Evolutionary conservation across 768 basidiomycete genomes (phyloP).

Genomic region (Hericium coralloides): DNA sequence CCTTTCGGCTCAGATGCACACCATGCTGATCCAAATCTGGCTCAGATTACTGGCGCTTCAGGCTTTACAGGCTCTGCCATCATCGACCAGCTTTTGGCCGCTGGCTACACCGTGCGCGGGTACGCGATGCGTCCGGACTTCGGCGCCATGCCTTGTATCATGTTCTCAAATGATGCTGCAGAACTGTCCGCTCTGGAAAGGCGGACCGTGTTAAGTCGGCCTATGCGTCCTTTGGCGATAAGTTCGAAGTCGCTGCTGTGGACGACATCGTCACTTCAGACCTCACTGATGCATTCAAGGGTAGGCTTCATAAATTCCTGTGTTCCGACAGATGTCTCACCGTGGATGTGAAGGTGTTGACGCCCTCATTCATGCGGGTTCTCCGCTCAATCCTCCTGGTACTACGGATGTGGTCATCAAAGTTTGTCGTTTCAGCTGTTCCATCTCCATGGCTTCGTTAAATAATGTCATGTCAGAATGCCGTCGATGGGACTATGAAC

Average conservation of each 20-base stretch:
- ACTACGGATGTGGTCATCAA: conserved; percentile 8
- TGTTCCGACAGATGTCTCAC: too few species aligned
- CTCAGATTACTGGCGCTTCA: conserved; percentile 36
- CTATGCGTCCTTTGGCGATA: conserved; percentile 11
- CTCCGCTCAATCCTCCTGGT: conserved; percentile 1
- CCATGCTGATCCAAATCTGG: background rate
- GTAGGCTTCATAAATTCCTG: background rate
- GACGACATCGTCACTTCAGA: conserved; percentile 17
- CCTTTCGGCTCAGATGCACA: too few species aligned
- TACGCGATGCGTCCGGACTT: background rate
- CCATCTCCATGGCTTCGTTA: background rate
- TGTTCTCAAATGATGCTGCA: background rate
- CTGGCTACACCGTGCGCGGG: conserved; percentile 43
- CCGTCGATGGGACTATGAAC: conserved; percentile 8
- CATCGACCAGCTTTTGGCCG: conserved; percentile 27
- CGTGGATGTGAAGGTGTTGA: conserved; percentile 2
- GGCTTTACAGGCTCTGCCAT: conserved; percentile 25
- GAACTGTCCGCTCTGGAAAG: conserved; percentile 15
- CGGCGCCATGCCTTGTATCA: background rate
- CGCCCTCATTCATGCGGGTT: conserved; percentile 11
- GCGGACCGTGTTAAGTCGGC: conserved; percentile 3
- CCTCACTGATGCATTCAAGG: conserved; percentile 12
- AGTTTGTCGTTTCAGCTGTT: background rate
- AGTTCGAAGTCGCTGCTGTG: conserved; percentile 11
- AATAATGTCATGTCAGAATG: background rate